Percentiles rank a stretch among this genome's conserved stretches.
Evolutionary conservation across 1,284 basidiomycete genomes (phyloP).

Genomic region (Fistulinella cinereoalba): DNA sequence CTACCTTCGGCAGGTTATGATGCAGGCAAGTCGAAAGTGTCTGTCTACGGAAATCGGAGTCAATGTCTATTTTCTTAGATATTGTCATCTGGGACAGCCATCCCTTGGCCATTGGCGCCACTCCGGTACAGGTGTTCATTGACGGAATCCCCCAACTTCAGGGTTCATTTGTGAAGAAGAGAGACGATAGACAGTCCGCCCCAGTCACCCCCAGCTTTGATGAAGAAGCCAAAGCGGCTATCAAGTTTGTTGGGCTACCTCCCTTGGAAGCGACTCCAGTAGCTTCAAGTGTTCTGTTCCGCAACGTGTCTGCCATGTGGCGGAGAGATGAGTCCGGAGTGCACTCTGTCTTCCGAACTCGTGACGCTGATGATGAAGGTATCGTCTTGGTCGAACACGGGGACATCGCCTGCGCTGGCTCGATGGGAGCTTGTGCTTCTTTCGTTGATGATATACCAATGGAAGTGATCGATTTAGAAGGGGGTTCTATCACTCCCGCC

Average conservation of each 20-base stretch:
- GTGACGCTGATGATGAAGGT: constrained; percentile 12
- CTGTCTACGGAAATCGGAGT: too few relatives aligned
- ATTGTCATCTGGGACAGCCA: constrained; percentile 90
- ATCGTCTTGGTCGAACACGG: constrained; percentile 35
- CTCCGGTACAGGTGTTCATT: constrained; percentile 68
- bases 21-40: constrained; percentile 25
- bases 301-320: constrained; percentile 39
- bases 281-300: constrained; percentile 38
- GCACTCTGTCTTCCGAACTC: constrained; percentile 17
- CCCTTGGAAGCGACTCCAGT: constrained; percentile 45
- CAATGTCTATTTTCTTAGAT: constrained; percentile 58
- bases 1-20: constrained; percentile 29
- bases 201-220: constrained; percentile 65
- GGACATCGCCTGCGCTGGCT: constrained; percentile 31
- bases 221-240: constrained; percentile 50
- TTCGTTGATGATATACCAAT: constrained; percentile 7
- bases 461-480: constrained; percentile 37
- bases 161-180: constrained; percentile 45
- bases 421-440: constrained; percentile 17
- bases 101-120: constrained; percentile 72
- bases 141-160: constrained; percentile 64
- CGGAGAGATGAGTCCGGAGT: constrained; percentile 21
- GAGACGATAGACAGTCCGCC: constrained; percentile 43
- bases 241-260: constrained; percentile 64
- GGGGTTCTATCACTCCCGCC: constrained; percentile 48